Conservation (phyloP, 192 early-diverging fungal genomes). For the Chytriomyces confervae region DNA sequence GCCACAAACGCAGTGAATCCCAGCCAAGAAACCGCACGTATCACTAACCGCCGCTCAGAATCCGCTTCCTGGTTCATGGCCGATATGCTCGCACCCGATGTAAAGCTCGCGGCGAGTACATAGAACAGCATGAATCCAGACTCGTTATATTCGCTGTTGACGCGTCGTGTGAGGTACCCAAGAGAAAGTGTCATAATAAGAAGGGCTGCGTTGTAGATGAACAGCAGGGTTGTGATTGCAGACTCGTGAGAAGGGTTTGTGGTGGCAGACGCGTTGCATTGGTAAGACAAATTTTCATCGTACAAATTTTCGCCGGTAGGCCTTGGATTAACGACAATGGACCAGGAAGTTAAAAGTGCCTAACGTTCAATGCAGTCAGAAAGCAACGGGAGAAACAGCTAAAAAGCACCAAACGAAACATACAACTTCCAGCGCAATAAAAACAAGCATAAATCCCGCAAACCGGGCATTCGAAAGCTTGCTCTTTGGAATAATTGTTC, state of each 20-base stretch:
- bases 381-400: background rate
- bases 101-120: background rate
- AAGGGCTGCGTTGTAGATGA: slow-evolving; percentile 9
- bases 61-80: background rate
- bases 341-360: slow-evolving; percentile 8
- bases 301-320: background rate
- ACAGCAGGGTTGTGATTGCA: background rate
- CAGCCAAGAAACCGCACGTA: background rate
- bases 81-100: background rate
- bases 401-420: background rate
- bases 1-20: background rate
- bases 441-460: background rate
- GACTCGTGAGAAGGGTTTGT: background rate
- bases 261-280: background rate
- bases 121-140: slow-evolving; percentile 20
- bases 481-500: slow-evolving; percentile 28
- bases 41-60: background rate
- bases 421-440: slow-evolving; percentile 4
- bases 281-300: background rate
- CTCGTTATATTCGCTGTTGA: slow-evolving; percentile 29
- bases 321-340: slow-evolving; percentile 12
- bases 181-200: background rate
- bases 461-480: slow-evolving; percentile 12
- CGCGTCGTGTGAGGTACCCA: slow-evolving; percentile 5
- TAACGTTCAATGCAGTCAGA: background rate